phyloP scores from a whole-genome alignment of 176 grass and related monocot species.

The Oryza rufipogon region DNA sequence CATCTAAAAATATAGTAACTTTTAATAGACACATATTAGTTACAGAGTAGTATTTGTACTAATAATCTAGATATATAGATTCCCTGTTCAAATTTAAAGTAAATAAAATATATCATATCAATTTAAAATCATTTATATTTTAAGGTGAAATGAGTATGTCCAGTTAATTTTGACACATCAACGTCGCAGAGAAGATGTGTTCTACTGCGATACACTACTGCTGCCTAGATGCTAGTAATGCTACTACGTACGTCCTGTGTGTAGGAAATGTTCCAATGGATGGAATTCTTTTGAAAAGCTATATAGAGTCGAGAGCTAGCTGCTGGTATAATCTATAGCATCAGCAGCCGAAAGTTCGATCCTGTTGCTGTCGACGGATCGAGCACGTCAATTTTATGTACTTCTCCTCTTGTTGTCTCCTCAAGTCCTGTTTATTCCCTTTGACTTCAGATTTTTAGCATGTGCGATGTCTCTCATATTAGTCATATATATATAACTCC shows the following conservation, averaged over 20 bases:
- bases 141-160: too few relatives aligned
- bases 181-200: background rate
- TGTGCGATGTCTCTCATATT: too few relatives aligned
- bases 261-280: background rate
- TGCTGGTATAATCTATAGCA: background rate
- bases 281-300: too few relatives aligned
- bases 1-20: too few relatives aligned
- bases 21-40: too few relatives aligned
- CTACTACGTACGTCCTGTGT: background rate
- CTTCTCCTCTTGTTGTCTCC: background rate
- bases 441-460: background rate
- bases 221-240: background rate
- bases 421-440: background rate
- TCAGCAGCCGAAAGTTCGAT: slow-evolving; percentile 16
- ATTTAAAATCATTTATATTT: too few relatives aligned
- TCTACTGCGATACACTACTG: background rate
- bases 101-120: too few relatives aligned
- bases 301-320: background rate
- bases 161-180: background rate
- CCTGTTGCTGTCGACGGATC: background rate
- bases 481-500: too few relatives aligned
- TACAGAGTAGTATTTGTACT: too few relatives aligned
- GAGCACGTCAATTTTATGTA: background rate
- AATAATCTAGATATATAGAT: too few relatives aligned
- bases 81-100: too few relatives aligned